Percentiles rank a stretch among this genome's conserved stretches.
Evolutionary conservation across 768 basidiomycete species (phyloP).

Genomic region (Trametes villosa): DNA sequence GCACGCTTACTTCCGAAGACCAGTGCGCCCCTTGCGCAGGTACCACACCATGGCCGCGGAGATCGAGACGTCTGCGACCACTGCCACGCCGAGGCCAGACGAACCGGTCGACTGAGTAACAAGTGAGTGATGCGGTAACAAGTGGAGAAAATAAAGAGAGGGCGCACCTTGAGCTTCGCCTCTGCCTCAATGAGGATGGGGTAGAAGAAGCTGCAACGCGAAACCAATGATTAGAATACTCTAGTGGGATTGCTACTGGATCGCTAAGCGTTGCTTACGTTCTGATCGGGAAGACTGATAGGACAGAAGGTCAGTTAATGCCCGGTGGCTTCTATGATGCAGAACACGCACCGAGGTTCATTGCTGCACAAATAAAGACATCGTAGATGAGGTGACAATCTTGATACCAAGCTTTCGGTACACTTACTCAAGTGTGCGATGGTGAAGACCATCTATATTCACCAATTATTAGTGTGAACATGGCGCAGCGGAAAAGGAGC

Average conservation of each 20-base stretch:
- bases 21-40: conserved; percentile 1
- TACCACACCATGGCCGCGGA: conserved; percentile 6
- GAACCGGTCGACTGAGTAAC: neutral
- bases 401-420: neutral
- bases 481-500: neutral
- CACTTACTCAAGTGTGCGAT: conserved; percentile 1
- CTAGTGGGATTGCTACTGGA: too few species aligned
- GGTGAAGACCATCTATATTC: conserved; percentile 2
- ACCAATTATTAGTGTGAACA: neutral
- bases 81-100: conserved; percentile 5
- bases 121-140: too few species aligned
- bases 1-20: neutral
- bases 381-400: neutral
- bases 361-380: neutral
- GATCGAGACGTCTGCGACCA: conserved; percentile 7
- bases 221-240: too few species aligned
- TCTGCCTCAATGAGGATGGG: neutral
- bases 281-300: conserved; percentile 1
- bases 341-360: conserved; percentile 1
- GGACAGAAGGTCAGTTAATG: neutral
- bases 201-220: conserved; percentile 4
- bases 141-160: too few species aligned
- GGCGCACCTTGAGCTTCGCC: conserved; percentile 3
- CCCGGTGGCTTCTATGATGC: too few species aligned
- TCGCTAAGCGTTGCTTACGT: neutral